Conservation (phyloP, 2,329 filamentous ascomycete genomes). For the Lecanicillium sp. region DNA sequence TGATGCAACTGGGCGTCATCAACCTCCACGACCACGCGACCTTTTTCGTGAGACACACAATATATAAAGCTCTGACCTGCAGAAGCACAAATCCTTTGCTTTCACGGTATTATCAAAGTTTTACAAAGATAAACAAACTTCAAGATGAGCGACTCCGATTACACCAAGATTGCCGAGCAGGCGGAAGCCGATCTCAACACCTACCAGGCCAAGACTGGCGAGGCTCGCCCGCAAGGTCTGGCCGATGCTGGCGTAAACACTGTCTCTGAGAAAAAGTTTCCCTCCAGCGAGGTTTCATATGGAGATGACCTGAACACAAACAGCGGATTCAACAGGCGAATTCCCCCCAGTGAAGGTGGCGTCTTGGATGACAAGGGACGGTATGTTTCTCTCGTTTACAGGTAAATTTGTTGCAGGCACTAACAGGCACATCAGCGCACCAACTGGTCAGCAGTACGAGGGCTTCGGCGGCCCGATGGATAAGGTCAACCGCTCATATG, state of each 20-base stretch:
- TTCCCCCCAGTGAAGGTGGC: slow-evolving; percentile 36
- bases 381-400: slow-evolving; percentile 28
- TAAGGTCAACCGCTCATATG: slow-evolving; percentile 21
- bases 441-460: slow-evolving; percentile 34
- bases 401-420: neutral
- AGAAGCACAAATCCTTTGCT: too few relatives aligned
- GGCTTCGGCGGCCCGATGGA: slow-evolving; percentile 33
- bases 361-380: slow-evolving; percentile 33
- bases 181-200: slow-evolving; percentile 40
- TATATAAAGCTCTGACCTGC: too few relatives aligned
- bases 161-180: slow-evolving; percentile 33
- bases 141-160: slow-evolving; percentile 15
- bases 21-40: too few relatives aligned
- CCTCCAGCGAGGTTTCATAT: slow-evolving; percentile 28
- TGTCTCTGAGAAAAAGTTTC: slow-evolving; percentile 34
- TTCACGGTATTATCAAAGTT: too few relatives aligned
- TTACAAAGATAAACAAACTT: too few relatives aligned
- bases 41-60: too few relatives aligned
- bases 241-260: slow-evolving; percentile 35
- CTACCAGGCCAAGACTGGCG: slow-evolving; percentile 39
- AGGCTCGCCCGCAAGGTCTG: slow-evolving; percentile 25
- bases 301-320: slow-evolving; percentile 37
- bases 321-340: slow-evolving; percentile 34
- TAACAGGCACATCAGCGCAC: slow-evolving; percentile 25
- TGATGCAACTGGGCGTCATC: too few relatives aligned